Base-by-base conservation (phyloP, 768 basidiomycete genomes). In the Imleria badia region DNA sequence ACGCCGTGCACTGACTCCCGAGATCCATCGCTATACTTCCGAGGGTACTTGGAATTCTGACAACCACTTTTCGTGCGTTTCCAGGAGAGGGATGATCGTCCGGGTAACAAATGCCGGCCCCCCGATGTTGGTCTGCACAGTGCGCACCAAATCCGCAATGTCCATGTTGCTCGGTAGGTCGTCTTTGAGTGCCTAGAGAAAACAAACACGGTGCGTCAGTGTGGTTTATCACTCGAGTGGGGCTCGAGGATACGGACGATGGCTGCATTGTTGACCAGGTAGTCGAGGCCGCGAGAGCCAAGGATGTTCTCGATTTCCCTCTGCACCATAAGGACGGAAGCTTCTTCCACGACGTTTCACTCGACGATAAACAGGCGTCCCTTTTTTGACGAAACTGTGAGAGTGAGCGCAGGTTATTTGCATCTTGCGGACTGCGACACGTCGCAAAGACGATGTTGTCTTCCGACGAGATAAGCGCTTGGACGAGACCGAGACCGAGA, bases 251-350 rank as follows among this genome's bases (percentile, higher is more conserved):
- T 20, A 64, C 74, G 20, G 50, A 73, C 73, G 31, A 73, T 61
- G 0, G 57, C 72, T 13, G 74, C 72, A 40, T 74, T 60, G 73
- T 76, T 50, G 72, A 26, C 56, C 36, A 75, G 61, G 42, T 72
- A 74, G 60, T 73, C 72, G 12, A 74, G 56, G 7, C 71, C 72
- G 6, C 51, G 42, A 8, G 29, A 36, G 29, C 49, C 39, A 9
- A 54, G 43, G 68, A 71, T 26, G 3, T 6, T 26, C 26, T 26
- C 26, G 6, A 26, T 26, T n/a, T n/a, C n/a, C n/a, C 26, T 26
- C 26, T 26, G 26, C 26, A 6, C 26, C 26, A 26, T 26, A 26
- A 26, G 6, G 4, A 26, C 26, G 6, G 26, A 26, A 17, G 46
- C 51, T 42, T 62, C 47, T 56, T 67, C 62, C 12, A 45, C 52